These are phyloP conservation scores for Smallanthus sonchifolius DNA, from an alignment of 129 eudicot genomes.

Conservation along the genomic window DNA sequence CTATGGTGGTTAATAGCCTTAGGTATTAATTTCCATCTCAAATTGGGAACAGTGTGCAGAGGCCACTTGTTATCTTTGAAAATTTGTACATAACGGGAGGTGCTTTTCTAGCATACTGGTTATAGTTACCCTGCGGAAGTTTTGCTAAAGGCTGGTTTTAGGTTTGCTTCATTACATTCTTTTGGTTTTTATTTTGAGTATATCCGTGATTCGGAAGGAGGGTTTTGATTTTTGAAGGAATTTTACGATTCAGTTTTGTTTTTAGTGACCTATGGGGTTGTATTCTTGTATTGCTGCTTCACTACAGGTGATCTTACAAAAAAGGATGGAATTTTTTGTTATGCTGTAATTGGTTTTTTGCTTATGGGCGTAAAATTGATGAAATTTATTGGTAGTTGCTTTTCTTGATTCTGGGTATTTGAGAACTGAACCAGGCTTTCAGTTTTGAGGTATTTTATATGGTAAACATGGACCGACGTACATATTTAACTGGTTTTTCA, in stretches of 20 bases:
- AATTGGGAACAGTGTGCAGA: conserved; percentile 17
- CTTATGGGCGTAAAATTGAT: neutral
- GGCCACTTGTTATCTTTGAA: neutral
- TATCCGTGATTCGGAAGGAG: conserved; percentile 7
- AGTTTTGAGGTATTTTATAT: conserved; percentile 6
- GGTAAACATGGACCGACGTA: conserved; percentile 19
- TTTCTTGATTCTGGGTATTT: conserved; percentile 21
- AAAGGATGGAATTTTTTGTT: conserved; percentile 12
- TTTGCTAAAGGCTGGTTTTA: conserved; percentile 26
- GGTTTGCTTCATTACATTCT: conserved; percentile 22
- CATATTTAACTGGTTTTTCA: conserved; percentile 60
- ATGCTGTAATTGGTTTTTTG: conserved; percentile 14
- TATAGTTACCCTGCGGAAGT: conserved; percentile 2
- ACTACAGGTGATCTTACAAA: conserved; percentile 22
- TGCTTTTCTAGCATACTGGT: conserved; percentile 7
- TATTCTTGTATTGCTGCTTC: conserved; percentile 25
- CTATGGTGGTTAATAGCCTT: conserved; percentile 21
- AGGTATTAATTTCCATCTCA: conserved; percentile 10
- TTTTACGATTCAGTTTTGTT: neutral
- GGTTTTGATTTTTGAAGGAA: conserved; percentile 12
- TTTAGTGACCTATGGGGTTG: conserved; percentile 16
- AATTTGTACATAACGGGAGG: conserved; percentile 6
- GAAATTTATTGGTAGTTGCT: conserved; percentile 1
- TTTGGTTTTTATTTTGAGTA: conserved; percentile 18
- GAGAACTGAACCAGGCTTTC: conserved; percentile 21